phyloP scores from a whole-genome alignment of 1,284 basidiomycete genomes.

The Ceratobasidium sp. region DNA sequence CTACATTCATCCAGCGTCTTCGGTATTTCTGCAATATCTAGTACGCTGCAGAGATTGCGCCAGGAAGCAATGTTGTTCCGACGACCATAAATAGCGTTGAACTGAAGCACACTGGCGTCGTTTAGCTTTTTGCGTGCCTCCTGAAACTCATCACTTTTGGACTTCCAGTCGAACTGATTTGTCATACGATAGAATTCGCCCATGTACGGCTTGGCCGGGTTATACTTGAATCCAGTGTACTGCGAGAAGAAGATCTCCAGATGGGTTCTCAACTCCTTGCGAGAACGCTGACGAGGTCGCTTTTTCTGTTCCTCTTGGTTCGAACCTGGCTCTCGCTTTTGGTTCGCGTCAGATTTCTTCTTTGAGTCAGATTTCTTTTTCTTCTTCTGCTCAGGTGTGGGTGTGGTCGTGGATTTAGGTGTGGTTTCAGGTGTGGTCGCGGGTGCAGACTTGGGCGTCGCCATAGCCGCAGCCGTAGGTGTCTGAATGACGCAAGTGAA shows the following conservation, averaged over 20 bases:
- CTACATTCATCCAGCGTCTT: constrained; percentile 12
- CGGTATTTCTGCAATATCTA: constrained; percentile 16
- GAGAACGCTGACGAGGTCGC: too few species aligned
- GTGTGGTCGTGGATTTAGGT: too few species aligned
- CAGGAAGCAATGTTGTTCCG: neutral
- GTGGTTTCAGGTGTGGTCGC: too few species aligned
- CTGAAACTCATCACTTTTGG: neutral
- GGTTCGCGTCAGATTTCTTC: too few species aligned
- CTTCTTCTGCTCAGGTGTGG: too few species aligned
- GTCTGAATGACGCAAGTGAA: too few species aligned
- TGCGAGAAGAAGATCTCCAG: constrained; percentile 21
- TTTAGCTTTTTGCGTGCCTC: neutral
- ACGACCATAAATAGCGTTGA: neutral
- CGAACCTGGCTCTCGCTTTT: too few species aligned
- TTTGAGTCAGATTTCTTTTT: too few species aligned
- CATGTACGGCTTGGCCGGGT: constrained; percentile 8
- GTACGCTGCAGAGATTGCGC: constrained; percentile 24
- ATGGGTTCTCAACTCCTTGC: neutral
- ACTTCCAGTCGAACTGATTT: neutral
- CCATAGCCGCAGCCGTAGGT: too few species aligned
- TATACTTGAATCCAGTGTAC: neutral
- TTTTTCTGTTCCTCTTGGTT: too few species aligned
- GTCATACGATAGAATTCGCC: constrained; percentile 15
- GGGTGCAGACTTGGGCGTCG: too few species aligned
- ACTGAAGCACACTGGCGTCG: neutral